Conservation (phyloP, 495 filamentous ascomycete genomes). For the Aspergillus cavernicola region DNA sequence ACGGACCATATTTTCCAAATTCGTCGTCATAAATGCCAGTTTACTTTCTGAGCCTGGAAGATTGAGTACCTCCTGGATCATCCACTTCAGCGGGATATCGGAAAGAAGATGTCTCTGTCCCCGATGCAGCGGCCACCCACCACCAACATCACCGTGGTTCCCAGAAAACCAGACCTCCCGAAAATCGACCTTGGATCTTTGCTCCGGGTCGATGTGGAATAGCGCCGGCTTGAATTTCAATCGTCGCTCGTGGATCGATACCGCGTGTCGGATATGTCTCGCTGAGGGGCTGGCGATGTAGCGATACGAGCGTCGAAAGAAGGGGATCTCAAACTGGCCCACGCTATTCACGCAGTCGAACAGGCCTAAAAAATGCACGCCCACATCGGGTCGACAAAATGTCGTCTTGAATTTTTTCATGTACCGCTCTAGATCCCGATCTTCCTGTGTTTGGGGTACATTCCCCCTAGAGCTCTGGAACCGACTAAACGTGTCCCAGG, state of each 20-base stretch:
- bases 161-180: slow-evolving; percentile 74
- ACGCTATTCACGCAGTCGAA: slow-evolving; percentile 47
- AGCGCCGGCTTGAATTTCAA: slow-evolving; percentile 56
- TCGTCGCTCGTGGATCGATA: slow-evolving; percentile 63
- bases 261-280: slow-evolving; percentile 56
- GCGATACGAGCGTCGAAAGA: slow-evolving; percentile 10
- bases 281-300: slow-evolving; percentile 36
- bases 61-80: slow-evolving; percentile 34
- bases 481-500: slow-evolving; percentile 51
- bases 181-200: slow-evolving; percentile 54
- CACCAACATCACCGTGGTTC: slow-evolving; percentile 69
- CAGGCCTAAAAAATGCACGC: slow-evolving; percentile 37
- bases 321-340: slow-evolving; percentile 27
- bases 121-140: slow-evolving; percentile 58
- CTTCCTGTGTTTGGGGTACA: slow-evolving; percentile 12
- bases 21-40: slow-evolving; percentile 7
- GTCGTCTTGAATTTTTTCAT: slow-evolving; percentile 39
- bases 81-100: slow-evolving; percentile 39
- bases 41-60: slow-evolving; percentile 16
- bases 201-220: slow-evolving; percentile 51
- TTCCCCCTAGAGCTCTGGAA: slow-evolving; percentile 9
- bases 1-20: slow-evolving; percentile 1
- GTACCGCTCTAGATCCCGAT: slow-evolving; percentile 23
- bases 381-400: slow-evolving; percentile 34
- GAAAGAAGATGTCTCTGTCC: slow-evolving; percentile 22